Conservation (phyloP, 495 filamentous ascomycete species). For the Trichocladium uniseriatum region DNA sequence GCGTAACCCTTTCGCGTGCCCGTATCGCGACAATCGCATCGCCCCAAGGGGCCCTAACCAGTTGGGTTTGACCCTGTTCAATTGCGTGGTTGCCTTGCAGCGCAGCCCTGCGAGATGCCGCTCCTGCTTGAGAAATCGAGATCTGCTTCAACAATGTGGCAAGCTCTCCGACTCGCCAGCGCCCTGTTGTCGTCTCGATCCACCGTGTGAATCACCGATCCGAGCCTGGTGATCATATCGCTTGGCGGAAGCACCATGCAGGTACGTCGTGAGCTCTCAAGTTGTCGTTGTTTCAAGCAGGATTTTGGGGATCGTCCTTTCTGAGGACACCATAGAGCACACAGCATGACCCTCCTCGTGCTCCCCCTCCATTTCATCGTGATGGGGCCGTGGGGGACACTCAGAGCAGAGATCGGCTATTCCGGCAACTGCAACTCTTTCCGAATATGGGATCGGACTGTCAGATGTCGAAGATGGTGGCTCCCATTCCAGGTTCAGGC, state of each 20-base stretch:
- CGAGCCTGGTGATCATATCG: conserved; percentile 8
- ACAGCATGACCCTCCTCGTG: neutral
- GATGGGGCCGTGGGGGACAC: neutral
- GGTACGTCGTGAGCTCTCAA: conserved; percentile 9
- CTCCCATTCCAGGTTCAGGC: conserved; percentile 1
- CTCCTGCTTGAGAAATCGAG: neutral
- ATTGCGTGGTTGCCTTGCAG: conserved; percentile 11
- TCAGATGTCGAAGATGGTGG: conserved; percentile 1
- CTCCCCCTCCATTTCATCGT: neutral
- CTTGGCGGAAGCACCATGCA: conserved; percentile 12
- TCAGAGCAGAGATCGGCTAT: neutral
- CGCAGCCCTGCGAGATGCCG: conserved; percentile 3
- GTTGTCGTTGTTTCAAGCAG: neutral
- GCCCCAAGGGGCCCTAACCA: too few relatives aligned
- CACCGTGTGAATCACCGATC: neutral
- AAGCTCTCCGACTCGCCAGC: conserved; percentile 6
- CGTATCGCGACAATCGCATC: too few relatives aligned
- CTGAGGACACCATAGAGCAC: neutral
- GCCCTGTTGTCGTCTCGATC: neutral
- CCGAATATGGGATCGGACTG: conserved; percentile 2
- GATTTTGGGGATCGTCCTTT: neutral
- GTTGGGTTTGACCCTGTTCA: too few relatives aligned
- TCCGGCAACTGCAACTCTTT: neutral
- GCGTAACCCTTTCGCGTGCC: too few relatives aligned
- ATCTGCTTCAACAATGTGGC: neutral